These are phyloP conservation scores for Magnolia sinica DNA, from an alignment of 164 flowering plant species.

Conservation along the genomic window DNA sequence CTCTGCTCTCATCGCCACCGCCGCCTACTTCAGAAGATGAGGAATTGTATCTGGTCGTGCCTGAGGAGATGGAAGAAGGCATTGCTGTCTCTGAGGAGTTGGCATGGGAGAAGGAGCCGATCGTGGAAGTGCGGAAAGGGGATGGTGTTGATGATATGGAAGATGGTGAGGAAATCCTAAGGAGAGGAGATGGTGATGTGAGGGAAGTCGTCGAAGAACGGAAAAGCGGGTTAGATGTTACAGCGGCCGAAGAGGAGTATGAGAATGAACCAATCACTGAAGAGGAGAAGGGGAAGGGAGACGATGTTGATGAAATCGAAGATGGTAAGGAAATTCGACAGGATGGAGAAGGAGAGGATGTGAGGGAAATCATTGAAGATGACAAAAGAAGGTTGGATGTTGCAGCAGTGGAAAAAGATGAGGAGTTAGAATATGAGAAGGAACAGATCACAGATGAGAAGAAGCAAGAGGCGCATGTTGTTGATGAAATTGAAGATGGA, in stretches of 20 bases:
- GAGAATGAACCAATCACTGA: too few relatives aligned
- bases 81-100: neutral
- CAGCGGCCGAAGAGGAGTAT: neutral
- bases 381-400: too few relatives aligned
- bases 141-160: neutral
- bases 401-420: too few relatives aligned
- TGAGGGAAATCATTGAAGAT: too few relatives aligned
- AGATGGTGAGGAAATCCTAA: neutral
- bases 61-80: constrained; percentile 1
- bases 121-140: too few relatives aligned
- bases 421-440: neutral
- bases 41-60: neutral
- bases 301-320: neutral
- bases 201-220: neutral
- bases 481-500: neutral
- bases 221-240: neutral
- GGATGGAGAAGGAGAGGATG: neutral
- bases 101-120: neutral
- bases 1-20: constrained; percentile 34
- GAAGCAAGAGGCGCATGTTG: too few relatives aligned
- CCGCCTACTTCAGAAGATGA: neutral
- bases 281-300: neutral
- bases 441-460: neutral
- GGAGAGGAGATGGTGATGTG: neutral
- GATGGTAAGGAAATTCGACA: neutral